Conservation (phyloP, 208 protist species). For the Leishmania lainsoni region DNA sequence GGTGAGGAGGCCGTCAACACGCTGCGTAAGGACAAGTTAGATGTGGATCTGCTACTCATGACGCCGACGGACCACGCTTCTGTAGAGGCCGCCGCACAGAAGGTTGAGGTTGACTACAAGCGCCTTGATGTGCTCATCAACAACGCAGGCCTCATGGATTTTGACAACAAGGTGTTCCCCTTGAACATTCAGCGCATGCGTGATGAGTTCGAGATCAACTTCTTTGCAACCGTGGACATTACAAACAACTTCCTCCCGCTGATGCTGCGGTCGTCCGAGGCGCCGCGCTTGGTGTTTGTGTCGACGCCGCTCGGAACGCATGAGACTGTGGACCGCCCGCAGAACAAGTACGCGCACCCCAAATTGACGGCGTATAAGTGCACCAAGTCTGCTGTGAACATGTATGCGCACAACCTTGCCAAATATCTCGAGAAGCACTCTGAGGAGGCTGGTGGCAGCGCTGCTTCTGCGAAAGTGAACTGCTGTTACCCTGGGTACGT, state of each 20-base stretch:
- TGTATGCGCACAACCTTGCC: slow-evolving; percentile 85
- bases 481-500: slow-evolving; percentile 80
- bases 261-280: slow-evolving; percentile 59
- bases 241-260: slow-evolving; percentile 75
- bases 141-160: slow-evolving; percentile 64
- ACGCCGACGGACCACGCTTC: slow-evolving; percentile 54
- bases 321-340: slow-evolving; percentile 48
- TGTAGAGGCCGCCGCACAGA: slow-evolving; percentile 46
- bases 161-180: slow-evolving; percentile 40
- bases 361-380: slow-evolving; percentile 59
- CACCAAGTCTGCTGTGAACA: slow-evolving; percentile 78
- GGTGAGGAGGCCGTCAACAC: slow-evolving; percentile 56
- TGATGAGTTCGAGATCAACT: slow-evolving; percentile 72
- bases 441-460: slow-evolving; percentile 49
- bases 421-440: slow-evolving; percentile 56
- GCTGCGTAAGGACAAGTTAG: slow-evolving; percentile 48
- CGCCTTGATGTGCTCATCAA: slow-evolving; percentile 81
- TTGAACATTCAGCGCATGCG: slow-evolving; percentile 59
- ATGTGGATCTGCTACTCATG: slow-evolving; percentile 53
- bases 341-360: slow-evolving; percentile 49
- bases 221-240: slow-evolving; percentile 61
- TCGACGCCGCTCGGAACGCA: slow-evolving; percentile 72
- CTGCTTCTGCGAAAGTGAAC: slow-evolving; percentile 70
- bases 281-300: slow-evolving; percentile 73
- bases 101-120: slow-evolving; percentile 44